Base-by-base conservation (phyloP, 2,329 filamentous ascomycete species). In the Pseudogymnoascus sp. region DNA sequence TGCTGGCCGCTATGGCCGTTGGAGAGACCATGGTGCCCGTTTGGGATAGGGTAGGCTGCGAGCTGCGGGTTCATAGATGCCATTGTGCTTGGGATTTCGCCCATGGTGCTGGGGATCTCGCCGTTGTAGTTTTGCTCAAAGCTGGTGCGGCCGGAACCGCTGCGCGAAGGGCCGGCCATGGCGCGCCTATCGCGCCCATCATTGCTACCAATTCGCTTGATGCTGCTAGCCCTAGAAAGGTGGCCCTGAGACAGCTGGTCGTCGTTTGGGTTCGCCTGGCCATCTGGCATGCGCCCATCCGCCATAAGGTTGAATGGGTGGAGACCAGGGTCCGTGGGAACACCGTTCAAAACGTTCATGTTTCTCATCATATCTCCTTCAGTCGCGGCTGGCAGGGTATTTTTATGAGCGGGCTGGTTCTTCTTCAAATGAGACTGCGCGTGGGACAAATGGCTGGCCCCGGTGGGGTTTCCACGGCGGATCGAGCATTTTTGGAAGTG, bases 401-500 rank as follows among this genome's bases (percentile, higher is more conserved):
- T 76, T 76, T 87, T 85, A 71, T 87, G 83, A 19, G 80, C 79
- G 65, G 82, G 79, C 67, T 84, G 82, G 71, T 85, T 83, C 79
- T 92, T 93, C 81, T 92, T 93, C 73, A 95, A 83, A 77, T 96
- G 91, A 68, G 90, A 89, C 77, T 93, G 90, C 36, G 92, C 91
- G 78, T 97, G 92, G 70, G 93, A 96, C 76, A 99, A 78, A 79
- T 99, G 95, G 73, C 90, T 96, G 67, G 91, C 91, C 70, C 93
- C 93, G 15, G 92, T 96, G 63, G 95, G 93, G 78, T 97, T 97
- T 64, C 95, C 95, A 74, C 95, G 88, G 72, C 95, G 88, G 68
- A 97, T 91, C 40, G 95, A 97, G 80, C 95, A 99, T 81, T 99
- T 99, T 77, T 97, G 93, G 79, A 97, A 99, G 79, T 99, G 95